Conservation (phyloP, 768 basidiomycete genomes). For the Xerocomus brunneocitrinus region DNA sequence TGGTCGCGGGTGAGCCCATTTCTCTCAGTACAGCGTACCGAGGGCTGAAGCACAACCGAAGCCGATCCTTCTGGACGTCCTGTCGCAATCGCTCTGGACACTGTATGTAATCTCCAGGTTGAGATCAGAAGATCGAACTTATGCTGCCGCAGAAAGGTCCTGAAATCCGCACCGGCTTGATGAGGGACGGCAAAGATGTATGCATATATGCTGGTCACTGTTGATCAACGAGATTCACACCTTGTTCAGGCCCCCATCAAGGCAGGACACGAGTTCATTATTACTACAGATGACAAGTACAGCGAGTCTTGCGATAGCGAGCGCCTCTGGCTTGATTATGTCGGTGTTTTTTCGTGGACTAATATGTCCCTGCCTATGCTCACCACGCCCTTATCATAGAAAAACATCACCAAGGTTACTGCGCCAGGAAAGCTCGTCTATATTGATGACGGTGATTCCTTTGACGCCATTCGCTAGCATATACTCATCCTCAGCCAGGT, state of each 20-base stretch:
- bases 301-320: conserved; percentile 77
- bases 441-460: conserved; percentile 80
- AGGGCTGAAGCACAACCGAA: conserved; percentile 8
- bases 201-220: conserved; percentile 30
- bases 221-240: conserved; percentile 3
- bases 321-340: conserved; percentile 90
- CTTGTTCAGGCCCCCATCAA: conserved; percentile 63
- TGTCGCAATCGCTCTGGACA: conserved; percentile 96
- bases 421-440: conserved; percentile 97
- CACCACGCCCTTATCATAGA: conserved; percentile 36
- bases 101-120: conserved; percentile 47
- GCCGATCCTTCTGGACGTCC: conserved; percentile 72
- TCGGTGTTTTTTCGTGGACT: conserved; percentile 37
- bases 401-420: conserved; percentile 92
- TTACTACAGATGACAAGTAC: conserved; percentile 82
- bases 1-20: conserved; percentile 60
- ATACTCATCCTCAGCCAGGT: conserved; percentile 31
- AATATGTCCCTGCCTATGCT: not conserved
- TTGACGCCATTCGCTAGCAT: not conserved
- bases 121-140: conserved; percentile 1
- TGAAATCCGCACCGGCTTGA: conserved; percentile 96
- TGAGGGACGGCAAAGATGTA: conserved; percentile 83
- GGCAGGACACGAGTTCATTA: conserved; percentile 91
- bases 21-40: not conserved
- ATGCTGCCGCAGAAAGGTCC: conserved; percentile 79